Conservation (phyloP, 208 protist species). For the Wallacemonas sp. region DNA sequence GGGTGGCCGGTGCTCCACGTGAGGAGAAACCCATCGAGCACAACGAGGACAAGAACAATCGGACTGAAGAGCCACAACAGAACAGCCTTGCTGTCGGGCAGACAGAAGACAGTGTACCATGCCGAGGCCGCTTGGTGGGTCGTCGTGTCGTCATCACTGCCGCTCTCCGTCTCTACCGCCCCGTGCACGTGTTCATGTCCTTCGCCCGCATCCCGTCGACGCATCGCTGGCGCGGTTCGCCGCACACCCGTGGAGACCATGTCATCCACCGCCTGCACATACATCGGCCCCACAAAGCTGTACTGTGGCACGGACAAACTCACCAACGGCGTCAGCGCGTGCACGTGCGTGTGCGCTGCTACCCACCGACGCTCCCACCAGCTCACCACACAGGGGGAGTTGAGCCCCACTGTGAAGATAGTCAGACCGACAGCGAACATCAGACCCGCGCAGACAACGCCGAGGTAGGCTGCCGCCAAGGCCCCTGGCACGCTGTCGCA, state of each 20-base stretch:
- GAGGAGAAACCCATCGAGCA: slow-evolving; percentile 22
- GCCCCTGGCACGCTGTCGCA: slow-evolving; percentile 1
- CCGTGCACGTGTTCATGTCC: too few relatives aligned
- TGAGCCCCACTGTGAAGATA: slow-evolving; percentile 14
- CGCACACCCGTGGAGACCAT: slow-evolving; percentile 18
- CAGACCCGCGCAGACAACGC: slow-evolving; percentile 18
- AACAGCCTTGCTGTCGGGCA: background rate
- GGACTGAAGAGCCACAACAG: slow-evolving; percentile 20
- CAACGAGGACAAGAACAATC: slow-evolving; percentile 24
- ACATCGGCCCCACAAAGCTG: background rate
- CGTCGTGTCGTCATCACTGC: background rate
- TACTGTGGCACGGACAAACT: background rate
- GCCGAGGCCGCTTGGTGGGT: too few relatives aligned
- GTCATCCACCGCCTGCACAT: slow-evolving; percentile 6
- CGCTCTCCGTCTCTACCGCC: background rate
- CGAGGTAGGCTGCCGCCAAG: slow-evolving; percentile 24
- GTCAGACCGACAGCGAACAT: slow-evolving; percentile 19
- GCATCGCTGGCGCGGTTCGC: background rate
- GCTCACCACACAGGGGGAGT: slow-evolving; percentile 14
- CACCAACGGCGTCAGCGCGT: background rate
- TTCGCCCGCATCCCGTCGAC: background rate
- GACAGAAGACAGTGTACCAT: background rate
- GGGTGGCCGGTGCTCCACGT: slow-evolving; percentile 16
- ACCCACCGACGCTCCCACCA: slow-evolving; percentile 16
- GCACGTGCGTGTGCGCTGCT: slow-evolving; percentile 6